Evolutionary conservation across 331 rosid species (phyloP).

Genomic region (Phaseolus coccineus): DNA sequence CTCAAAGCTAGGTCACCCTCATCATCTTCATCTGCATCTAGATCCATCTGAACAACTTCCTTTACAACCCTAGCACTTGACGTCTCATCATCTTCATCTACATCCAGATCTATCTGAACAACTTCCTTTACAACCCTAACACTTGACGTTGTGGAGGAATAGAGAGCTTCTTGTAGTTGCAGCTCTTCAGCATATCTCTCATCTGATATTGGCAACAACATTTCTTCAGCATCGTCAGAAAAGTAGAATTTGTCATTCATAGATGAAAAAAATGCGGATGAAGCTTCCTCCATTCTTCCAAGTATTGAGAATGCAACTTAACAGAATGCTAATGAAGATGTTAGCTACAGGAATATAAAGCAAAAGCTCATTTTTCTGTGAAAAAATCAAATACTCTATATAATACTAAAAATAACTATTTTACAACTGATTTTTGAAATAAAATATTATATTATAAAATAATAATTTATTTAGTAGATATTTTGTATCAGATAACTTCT

Average conservation of each 20-base stretch:
- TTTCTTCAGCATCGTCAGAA: conserved; percentile 48
- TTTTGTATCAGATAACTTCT: too few species aligned
- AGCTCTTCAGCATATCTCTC: conserved; percentile 56
- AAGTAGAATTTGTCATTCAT: conserved; percentile 57
- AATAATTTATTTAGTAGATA: too few species aligned
- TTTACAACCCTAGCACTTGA: neutral
- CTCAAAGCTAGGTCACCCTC: neutral
- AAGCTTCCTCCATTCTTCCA: too few species aligned
- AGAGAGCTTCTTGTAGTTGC: conserved; percentile 56
- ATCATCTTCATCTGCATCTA: neutral
- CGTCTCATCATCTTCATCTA: neutral
- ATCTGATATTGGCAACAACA: conserved; percentile 52
- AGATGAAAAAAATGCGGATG: too few species aligned
- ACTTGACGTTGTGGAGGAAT: conserved; percentile 42
- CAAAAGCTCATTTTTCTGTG: too few species aligned
- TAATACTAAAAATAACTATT: too few species aligned
- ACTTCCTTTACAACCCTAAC: neutral
- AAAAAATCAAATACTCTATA: too few species aligned
- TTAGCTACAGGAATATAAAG: too few species aligned
- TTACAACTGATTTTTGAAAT: too few species aligned
- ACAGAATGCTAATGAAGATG: too few species aligned
- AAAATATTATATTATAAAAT: too few species aligned
- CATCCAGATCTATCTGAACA: neutral
- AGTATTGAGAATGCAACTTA: too few species aligned
- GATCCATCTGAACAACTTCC: neutral